Evolutionary conservation across 371 early-diverging fungal species (phyloP).

Genomic region (Choanephora cucurbitarum): DNA sequence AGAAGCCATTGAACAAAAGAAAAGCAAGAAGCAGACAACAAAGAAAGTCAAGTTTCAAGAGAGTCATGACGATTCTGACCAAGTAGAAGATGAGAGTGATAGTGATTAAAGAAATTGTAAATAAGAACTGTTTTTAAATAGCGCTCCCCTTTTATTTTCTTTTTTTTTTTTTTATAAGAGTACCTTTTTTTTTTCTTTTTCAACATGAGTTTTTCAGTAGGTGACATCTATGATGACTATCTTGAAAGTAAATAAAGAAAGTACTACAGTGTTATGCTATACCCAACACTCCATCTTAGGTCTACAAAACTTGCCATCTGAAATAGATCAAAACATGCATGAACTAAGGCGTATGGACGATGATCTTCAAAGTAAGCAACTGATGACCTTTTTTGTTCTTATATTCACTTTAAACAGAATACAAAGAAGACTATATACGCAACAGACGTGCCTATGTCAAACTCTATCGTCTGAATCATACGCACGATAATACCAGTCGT

Average conservation of each 20-base stretch:
- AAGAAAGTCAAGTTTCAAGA: not conserved
- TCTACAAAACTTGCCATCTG: constrained; percentile 39
- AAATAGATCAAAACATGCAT: constrained; percentile 44
- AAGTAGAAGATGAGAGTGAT: not conserved
- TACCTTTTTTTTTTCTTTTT: not conserved
- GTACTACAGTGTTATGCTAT: too few species aligned
- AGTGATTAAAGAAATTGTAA: too few species aligned
- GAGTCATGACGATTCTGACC: not conserved
- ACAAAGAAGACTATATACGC: constrained; percentile 29
- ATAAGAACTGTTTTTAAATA: too few species aligned
- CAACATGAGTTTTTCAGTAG: constrained; percentile 33
- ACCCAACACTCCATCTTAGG: too few species aligned
- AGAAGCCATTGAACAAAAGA: constrained; percentile 6
- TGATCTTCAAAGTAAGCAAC: constrained; percentile 36
- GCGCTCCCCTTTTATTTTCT: constrained; percentile 9
- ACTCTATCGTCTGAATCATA: constrained; percentile 12
- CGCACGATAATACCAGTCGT: constrained; percentile 8
- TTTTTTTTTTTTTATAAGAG: constrained; percentile 2
- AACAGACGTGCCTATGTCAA: constrained; percentile 23
- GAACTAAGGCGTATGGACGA: constrained; percentile 42
- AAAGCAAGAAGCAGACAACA: constrained; percentile 6
- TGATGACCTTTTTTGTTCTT: too few species aligned
- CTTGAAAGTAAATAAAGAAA: constrained; percentile 35
- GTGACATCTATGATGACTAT: constrained; percentile 39
- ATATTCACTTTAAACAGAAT: constrained; percentile 7